Evolutionary conservation across 495 filamentous ascomycete genomes (phyloP), one percentile per base, ranked within the genome.

Genomic region (Penicillium pulvis): DNA sequence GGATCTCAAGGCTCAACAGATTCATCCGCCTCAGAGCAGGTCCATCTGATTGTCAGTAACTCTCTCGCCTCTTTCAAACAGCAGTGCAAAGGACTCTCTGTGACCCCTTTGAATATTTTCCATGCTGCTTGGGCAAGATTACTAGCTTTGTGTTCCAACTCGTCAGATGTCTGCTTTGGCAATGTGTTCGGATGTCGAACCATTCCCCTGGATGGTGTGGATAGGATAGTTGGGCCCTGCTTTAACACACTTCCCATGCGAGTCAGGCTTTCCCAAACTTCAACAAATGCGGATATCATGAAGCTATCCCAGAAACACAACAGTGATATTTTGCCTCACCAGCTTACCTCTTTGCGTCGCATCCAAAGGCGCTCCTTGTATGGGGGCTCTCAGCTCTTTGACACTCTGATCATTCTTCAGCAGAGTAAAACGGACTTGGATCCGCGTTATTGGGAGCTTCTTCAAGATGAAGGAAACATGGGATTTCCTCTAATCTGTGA

Each of bases 231-330:
- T 23, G 89, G 87, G 2, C 91, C 91, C 3, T 93, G 89, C 67
- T 93, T 95, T 76, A 94, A 93, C 64, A 93, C 91, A 0, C 73
- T 94, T 20, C 90, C 91, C 3, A 66, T 91, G 12, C 78, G 90
- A 28, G 69, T 88, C 52, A 67, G 82, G 30, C 51, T 87, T n/a
- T 65, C 72, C 4, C 57, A 52, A 11, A 55, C 45, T 23, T 66
- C 50, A 56, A 79, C 51, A 59, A 85, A 85, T 53, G 49, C 74
- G n/a, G 81, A 85, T 9, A 60, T 89, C 16, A 73, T 79, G 58
- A 69, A 67, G 49, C 65, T 67, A 2, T 76, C 90, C 7, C 85
- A 90, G 31, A 64, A 58, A 1, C 61, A 83, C 39, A 91, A 88
- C 63, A 71, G 78, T 3, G 73, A 83, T 11, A 72, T 84, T 9